These are phyloP conservation scores for Colletotrichum lindemuthianum DNA, from an alignment of 2,329 filamentous ascomycete genomes.

Conservation along the genomic window DNA sequence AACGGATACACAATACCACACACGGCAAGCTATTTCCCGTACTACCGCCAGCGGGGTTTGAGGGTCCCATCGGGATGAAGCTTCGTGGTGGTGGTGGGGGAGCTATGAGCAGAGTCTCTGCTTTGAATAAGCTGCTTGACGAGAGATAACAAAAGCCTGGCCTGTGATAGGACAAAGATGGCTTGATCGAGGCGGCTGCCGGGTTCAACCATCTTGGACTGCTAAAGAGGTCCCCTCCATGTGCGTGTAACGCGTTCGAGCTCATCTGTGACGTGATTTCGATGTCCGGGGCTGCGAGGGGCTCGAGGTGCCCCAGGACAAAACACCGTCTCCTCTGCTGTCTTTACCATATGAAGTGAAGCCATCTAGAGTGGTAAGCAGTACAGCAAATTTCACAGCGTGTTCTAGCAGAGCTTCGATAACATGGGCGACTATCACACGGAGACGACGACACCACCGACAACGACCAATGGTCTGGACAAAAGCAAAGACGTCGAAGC, in stretches of 20 bases:
- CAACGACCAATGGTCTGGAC: background rate
- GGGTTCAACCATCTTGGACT: constrained; percentile 5
- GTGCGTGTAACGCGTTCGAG: constrained; percentile 28
- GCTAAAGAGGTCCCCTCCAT: constrained; percentile 5
- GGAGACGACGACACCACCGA: constrained; percentile 1
- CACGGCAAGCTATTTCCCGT: background rate
- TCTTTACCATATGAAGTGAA: background rate
- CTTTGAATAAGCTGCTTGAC: constrained; percentile 13
- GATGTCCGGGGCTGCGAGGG: constrained; percentile 17
- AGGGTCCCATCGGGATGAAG: background rate
- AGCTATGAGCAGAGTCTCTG: background rate
- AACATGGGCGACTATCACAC: constrained; percentile 31
- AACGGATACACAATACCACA: constrained; percentile 2
- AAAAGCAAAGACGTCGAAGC: background rate
- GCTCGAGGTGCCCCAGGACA: background rate
- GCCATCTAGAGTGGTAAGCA: background rate
- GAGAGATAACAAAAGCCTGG: constrained; percentile 24
- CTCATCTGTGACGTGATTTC: constrained; percentile 32
- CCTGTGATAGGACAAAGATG: constrained; percentile 27
- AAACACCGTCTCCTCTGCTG: constrained; percentile 5
- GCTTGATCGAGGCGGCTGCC: background rate
- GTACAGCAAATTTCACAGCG: background rate
- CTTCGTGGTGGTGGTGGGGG: constrained; percentile 7
- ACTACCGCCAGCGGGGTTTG: constrained; percentile 1
- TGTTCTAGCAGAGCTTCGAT: background rate